Evolutionary conservation across 768 basidiomycete species (phyloP), one percentile per base, ranked within the genome.

Genomic region (Hypholoma sublateritium): DNA sequence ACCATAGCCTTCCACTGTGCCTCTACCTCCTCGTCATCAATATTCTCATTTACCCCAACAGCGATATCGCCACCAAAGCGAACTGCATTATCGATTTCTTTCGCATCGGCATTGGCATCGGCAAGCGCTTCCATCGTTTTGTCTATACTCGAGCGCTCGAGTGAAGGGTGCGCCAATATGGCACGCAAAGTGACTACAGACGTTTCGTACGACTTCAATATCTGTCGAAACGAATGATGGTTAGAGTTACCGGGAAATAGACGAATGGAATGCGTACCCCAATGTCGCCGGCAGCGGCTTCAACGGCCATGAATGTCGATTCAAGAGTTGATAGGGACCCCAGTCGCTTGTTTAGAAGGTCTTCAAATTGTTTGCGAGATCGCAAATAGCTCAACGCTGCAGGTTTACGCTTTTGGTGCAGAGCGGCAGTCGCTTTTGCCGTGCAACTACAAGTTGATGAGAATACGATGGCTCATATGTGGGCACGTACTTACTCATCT

Each of bases 111-210:
- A 60, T 91, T 88, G 2, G 89, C 90, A 59, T 89, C 88, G 0
- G 91, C 88, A 62, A 98, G 79, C 8, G 87, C 88, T 22, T 95
- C 91, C 83, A 96, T 87, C 3, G 94, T 96, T 62, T 84, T 80
- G 55, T 96, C 91, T 46, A 98, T 84, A 49, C 79, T 81, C 14
- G 87, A 87, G n/a, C 84, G 81, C 59, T 88, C 85, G 12, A 98
- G 76, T 0, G 85, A 85, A 0, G 95, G 93, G 62, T 96, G 86
- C 7, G 87, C 76, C 1, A 98, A 82, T 43, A 98, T 84, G 0
- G 84, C 72, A 13, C 81, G 81, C 5, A 98, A 77, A 0, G 95
- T 94, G 5, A 81, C 70, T 0, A 93, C 88, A 5, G 94, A 95
- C 2, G 86, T 85, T 70, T 92, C 83, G 67, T 96, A 98, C 0